phyloP scores from a whole-genome alignment of 78 protist species.

The Protostelium mycophagum region DNA sequence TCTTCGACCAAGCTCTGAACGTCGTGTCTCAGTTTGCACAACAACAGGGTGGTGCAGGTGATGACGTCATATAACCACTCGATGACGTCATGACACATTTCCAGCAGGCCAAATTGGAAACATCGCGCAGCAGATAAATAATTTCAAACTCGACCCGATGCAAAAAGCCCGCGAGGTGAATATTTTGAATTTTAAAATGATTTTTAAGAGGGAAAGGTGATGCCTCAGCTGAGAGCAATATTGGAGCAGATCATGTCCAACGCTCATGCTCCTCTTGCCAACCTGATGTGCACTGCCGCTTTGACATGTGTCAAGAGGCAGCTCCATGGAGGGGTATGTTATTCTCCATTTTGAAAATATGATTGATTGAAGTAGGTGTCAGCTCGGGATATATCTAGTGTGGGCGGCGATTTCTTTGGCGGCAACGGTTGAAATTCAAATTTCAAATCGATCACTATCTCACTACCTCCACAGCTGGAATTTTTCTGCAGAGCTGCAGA shows the following conservation, averaged over 20 bases:
- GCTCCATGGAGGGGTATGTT: neutral
- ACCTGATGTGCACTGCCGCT: neutral
- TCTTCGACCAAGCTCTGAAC: neutral
- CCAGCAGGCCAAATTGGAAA: neutral
- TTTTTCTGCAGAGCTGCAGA: too few species aligned
- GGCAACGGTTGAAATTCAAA: too few species aligned
- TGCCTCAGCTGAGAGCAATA: neutral
- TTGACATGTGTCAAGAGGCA: neutral
- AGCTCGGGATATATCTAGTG: too few species aligned
- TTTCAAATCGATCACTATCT: too few species aligned
- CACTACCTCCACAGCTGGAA: too few species aligned
- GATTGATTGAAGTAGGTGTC: too few species aligned
- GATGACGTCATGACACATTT: neutral
- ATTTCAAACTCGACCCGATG: neutral
- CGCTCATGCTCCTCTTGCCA: neutral
- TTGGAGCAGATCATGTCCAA: neutral
- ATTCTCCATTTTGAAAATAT: too few species aligned
- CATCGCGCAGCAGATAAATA: neutral
- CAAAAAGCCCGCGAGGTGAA: neutral
- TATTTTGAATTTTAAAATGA: neutral
- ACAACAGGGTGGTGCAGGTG: neutral
- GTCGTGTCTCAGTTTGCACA: neutral
- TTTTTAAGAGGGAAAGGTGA: neutral
- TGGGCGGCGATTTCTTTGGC: too few species aligned
- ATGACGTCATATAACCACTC: neutral